Evolutionary conservation across 2,329 filamentous ascomycete genomes (phyloP).

Genomic region (Paecilomyces fulvus): DNA sequence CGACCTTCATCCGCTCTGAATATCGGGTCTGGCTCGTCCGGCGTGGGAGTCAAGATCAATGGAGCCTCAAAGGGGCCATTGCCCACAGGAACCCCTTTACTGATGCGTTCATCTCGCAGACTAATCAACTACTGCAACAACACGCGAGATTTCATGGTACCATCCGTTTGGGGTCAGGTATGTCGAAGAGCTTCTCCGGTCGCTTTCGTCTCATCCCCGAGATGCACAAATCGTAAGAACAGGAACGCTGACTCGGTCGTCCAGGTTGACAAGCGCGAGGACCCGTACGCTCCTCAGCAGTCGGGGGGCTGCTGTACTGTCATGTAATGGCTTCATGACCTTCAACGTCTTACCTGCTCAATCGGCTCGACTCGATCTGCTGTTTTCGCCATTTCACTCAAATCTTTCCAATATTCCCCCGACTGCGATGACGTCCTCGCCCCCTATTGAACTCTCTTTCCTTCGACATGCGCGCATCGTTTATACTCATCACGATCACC

Average conservation of each 20-base stretch:
- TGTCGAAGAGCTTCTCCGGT: slow-evolving; percentile 7
- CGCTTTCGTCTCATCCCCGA: background rate
- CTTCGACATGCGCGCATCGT: slow-evolving; percentile 12
- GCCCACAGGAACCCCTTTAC: background rate
- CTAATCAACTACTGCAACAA: slow-evolving; percentile 97
- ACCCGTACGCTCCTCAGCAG: slow-evolving; percentile 96
- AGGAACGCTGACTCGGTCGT: background rate
- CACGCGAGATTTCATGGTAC: slow-evolving; percentile 98
- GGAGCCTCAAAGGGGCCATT: background rate
- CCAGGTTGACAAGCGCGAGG: slow-evolving; percentile 83
- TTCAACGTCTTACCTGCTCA: slow-evolving; percentile 6
- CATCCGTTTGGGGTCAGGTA: slow-evolving; percentile 85
- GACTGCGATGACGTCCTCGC: slow-evolving; percentile 3
- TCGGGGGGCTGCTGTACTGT: slow-evolving; percentile 86
- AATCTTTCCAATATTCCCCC: slow-evolving; percentile 10
- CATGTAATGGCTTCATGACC: slow-evolving; percentile 57
- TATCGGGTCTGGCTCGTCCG: background rate
- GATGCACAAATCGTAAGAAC: too few relatives aligned
- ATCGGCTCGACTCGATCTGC: slow-evolving; percentile 7
- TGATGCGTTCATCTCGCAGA: slow-evolving; percentile 41
- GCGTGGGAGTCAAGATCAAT: background rate
- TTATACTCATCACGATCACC: slow-evolving; percentile 5
- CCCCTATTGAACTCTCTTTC: slow-evolving; percentile 10
- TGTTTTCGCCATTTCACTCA: slow-evolving; percentile 8
- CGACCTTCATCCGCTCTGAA: slow-evolving; percentile 2